These are phyloP conservation scores for Yarrowia deformans DNA, from an alignment of 805 yeast species.

Conservation along the genomic window DNA sequence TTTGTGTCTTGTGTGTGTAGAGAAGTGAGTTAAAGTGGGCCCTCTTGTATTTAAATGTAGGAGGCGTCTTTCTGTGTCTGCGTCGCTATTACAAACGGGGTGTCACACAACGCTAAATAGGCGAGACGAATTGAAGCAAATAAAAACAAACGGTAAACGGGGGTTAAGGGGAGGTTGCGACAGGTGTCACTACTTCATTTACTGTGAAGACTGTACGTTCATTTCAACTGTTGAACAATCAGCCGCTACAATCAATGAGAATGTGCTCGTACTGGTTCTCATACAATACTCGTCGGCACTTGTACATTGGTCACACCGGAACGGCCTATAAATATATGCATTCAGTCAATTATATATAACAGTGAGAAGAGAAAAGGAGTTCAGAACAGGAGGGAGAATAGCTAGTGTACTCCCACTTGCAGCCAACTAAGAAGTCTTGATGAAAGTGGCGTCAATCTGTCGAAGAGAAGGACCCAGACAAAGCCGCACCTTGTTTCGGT, in stretches of 20 bases:
- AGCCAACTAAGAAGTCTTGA: constrained; percentile 39
- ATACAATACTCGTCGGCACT: too few relatives aligned
- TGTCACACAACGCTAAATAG: constrained; percentile 6
- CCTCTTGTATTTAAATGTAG: neutral
- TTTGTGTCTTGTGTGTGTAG: constrained; percentile 15
- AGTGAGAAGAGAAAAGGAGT: neutral
- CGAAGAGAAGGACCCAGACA: constrained; percentile 71
- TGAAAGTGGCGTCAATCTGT: constrained; percentile 91
- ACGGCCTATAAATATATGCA: constrained; percentile 5
- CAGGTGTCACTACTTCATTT: too few relatives aligned
- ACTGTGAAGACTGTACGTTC: too few relatives aligned
- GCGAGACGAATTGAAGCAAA: too few relatives aligned
- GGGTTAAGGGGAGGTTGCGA: too few relatives aligned
- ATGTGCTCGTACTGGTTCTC: too few relatives aligned
- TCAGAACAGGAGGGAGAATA: too few relatives aligned
- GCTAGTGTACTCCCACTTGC: neutral
- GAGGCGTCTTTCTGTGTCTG: constrained; percentile 12
- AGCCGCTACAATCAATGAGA: too few relatives aligned
- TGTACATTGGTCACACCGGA: too few relatives aligned
- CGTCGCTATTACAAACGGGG: neutral
- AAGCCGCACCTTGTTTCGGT: constrained; percentile 80
- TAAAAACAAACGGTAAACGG: too few relatives aligned
- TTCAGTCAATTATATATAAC: constrained; percentile 17
- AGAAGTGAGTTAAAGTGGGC: constrained; percentile 1
- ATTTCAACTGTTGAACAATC: too few relatives aligned